Base-by-base conservation (phyloP, 2,329 filamentous ascomycete species). In the Celoporthe dispersa region DNA sequence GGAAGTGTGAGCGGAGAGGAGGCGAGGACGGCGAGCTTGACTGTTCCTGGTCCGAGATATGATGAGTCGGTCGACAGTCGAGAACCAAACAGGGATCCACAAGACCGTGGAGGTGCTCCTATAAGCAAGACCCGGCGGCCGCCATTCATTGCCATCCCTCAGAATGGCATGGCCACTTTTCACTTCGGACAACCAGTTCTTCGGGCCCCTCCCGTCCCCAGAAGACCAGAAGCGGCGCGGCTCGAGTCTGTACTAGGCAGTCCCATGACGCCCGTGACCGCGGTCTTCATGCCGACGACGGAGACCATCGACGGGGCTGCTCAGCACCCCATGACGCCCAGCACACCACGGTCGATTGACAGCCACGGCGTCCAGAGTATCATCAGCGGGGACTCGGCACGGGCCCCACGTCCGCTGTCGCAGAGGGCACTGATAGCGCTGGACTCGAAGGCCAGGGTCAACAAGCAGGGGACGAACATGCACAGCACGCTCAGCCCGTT, bases 381-480 rank as follows among this genome's bases (percentile, higher is more conserved):
- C 33, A 68, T 62, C 51, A 68, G 68, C 31, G 70, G 64, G 11
- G 66, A 64, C 1, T 48, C 28, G 12, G 51, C 31, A 5, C 63
- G 57, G 0, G 53, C 70, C 31, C 70, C 70, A 35, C 70, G 66
- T 16, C 70, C 44, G 31, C 68, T 72, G 28, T 68, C 68, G 12
- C 61, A 72, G 28, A 66, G 70, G 5, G 68, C 70, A 16, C 19
- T 72, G 37, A 68, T 72, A 11, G 35, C 59, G 16, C n/a, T 57
- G 2, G 62, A 63, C 25, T 14, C 60, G n/a, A 51, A 35, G 35
- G 11, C 65, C 16, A 69, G 62, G 16, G 51, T 51, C 2, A 59
- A 53, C 2, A 59, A 53, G 53, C 64, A 57, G 16, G 57, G 33
- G 2, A 41, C 33, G 12, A 33, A 39, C 33, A 39, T 61, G 59